These are phyloP conservation scores for Phytophthora ohioensis DNA, from an alignment of 352 stramenopile genomes.

Conservation along the genomic window DNA sequence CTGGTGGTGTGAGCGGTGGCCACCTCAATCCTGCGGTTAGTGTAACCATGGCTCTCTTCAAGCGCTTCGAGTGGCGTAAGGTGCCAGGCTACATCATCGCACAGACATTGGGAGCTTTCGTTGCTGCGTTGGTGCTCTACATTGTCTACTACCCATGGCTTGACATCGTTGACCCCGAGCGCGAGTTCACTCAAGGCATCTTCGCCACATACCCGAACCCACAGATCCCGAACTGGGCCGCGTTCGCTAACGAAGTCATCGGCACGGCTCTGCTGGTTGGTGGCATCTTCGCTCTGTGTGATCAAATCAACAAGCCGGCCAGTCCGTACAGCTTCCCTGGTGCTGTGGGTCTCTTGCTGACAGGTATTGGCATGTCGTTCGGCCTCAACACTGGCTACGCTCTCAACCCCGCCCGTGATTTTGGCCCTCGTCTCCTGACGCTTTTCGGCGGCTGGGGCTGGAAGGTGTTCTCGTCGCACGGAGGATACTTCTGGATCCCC, in stretches of 20 bases:
- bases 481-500: constrained; percentile 84
- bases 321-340: constrained; percentile 50
- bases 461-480: constrained; percentile 46
- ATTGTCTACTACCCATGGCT: constrained; percentile 72
- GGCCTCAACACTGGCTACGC: constrained; percentile 52
- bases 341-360: constrained; percentile 41
- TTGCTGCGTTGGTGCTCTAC: constrained; percentile 53
- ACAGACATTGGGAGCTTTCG: constrained; percentile 58
- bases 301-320: constrained; percentile 56
- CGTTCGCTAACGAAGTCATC: constrained; percentile 55
- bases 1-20: constrained; percentile 60
- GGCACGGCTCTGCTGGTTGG: constrained; percentile 49
- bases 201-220: constrained; percentile 62
- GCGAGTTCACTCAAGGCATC: constrained; percentile 46
- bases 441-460: constrained; percentile 56
- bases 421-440: constrained; percentile 55
- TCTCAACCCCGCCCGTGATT: constrained; percentile 56
- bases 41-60: constrained; percentile 57
- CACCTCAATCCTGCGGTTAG: constrained; percentile 75
- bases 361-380: constrained; percentile 48
- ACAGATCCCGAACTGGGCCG: constrained; percentile 50
- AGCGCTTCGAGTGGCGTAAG: constrained; percentile 62
- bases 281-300: constrained; percentile 54
- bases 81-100: constrained; percentile 58
- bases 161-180: constrained; percentile 53